A percentile compares a stretch with the other conserved stretches of the same genome.
Conservation (phyloP, 2,329 filamentous ascomycete genomes). For the Thielaviopsis populi region DNA sequence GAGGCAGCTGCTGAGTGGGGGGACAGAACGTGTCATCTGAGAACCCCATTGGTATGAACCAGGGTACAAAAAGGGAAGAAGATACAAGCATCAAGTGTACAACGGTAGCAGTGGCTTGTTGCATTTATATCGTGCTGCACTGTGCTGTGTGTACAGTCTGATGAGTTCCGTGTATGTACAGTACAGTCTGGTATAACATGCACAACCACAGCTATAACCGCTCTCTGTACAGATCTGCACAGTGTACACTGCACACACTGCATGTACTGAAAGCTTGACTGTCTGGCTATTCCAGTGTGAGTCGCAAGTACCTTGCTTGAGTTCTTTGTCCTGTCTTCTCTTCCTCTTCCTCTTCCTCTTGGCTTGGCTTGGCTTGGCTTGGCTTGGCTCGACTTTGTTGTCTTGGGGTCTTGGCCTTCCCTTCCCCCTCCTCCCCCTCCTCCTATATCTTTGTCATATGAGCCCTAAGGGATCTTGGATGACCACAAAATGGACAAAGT, state of each 20-base stretch:
- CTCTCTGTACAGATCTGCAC: neutral
- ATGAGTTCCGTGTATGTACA: too few relatives aligned
- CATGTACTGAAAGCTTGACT: neutral
- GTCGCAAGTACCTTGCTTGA: neutral
- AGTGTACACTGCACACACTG: too few relatives aligned
- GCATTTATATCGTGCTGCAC: too few relatives aligned
- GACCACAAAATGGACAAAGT: neutral
- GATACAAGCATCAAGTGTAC: neutral
- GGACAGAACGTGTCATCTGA: conserved; percentile 4
- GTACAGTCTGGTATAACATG: too few relatives aligned
- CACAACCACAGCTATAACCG: neutral
- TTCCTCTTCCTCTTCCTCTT: too few relatives aligned
- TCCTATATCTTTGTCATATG: neutral
- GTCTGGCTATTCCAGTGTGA: neutral
- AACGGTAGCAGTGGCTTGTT: neutral
- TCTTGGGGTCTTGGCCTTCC: neutral
- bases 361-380: neutral
- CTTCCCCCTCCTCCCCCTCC: neutral
- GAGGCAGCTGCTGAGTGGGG: neutral
- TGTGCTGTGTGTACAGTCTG: conserved; percentile 3
- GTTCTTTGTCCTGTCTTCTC: neutral
- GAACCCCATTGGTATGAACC: neutral
- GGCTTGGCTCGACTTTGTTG: neutral
- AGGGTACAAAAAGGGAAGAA: neutral
- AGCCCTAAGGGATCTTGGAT: neutral